Base-by-base conservation (phyloP, 805 yeast genomes). In the Kuraishia piskuri region DNA sequence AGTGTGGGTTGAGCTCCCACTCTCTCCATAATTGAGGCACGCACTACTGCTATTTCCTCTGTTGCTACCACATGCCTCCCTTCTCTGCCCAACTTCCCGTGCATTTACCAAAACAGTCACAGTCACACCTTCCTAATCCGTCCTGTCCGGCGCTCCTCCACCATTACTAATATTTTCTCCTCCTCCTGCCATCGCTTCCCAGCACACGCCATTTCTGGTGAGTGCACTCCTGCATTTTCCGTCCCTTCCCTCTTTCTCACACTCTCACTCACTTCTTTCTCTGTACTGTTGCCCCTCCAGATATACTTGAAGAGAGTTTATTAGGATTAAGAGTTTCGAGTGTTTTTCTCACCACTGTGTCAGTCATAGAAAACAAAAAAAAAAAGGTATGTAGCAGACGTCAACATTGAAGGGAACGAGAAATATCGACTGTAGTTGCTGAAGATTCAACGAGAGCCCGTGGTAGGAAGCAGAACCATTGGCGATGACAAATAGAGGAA, bases 231-330 rank as follows among this genome's bases (percentile, higher is more conserved):
- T 8, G n/a, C 26, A 53, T 24, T 37, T 36, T 14, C n/a, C 19
- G 48, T 52, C 23, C 36, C 31, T 20, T 40, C 19, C 26, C 19
- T 26, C 23, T 21, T 44, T 24, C 46, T 49, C 46, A 22, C 44
- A 20, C 40, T 49, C 20, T 20, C 3, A 4, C 22, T 31, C 26
- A n/a, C n/a, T n/a, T n/a, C n/a, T n/a, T n/a, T n/a, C n/a, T n/a
- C n/a, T n/a, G n/a, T n/a, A n/a, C n/a, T 52, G 22, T 25, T 21
- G 47, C 49, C 36, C 36, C 22, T 48, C 54, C 47, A 9, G 51
- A 22, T 56, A 58, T 59, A 59, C 40, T 31, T 31, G 40, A 31
- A 31, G 40, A 31, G 40, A 10, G 14, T 6, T 3, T 4, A 8
- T 31, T 31, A 31, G n/a, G n/a, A n/a, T 31, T 31, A 31, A 6